phyloP scores from a whole-genome alignment of 2,329 filamentous ascomycete species.

The Aspergillus amoenus region DNA sequence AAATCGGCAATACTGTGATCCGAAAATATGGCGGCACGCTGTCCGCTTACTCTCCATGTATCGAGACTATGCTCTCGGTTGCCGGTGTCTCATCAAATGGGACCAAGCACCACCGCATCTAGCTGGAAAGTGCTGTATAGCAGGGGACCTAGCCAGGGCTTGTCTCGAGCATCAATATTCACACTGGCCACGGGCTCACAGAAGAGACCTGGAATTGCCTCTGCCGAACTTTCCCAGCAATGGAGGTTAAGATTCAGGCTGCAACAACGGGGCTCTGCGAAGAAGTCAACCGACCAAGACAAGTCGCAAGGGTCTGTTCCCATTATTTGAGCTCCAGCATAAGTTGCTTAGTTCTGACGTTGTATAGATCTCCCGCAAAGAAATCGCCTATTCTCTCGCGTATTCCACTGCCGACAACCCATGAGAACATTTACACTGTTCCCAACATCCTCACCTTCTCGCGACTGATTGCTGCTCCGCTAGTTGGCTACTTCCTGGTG shows the following conservation, averaged over 20 bases:
- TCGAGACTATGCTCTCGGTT: conserved; percentile 11
- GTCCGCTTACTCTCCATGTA: conserved; percentile 13
- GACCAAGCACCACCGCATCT: not conserved
- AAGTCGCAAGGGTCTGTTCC: conserved; percentile 21
- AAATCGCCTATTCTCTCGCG: conserved; percentile 34
- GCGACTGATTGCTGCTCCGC: conserved; percentile 76
- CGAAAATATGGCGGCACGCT: conserved; percentile 17
- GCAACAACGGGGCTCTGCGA: conserved; percentile 25
- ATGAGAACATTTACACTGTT: conserved; percentile 96
- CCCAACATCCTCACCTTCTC: conserved; percentile 91
- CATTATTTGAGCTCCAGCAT: not conserved
- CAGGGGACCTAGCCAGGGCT: not conserved
- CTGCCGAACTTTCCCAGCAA: not conserved
- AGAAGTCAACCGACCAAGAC: conserved; percentile 20
- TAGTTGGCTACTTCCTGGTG: conserved; percentile 84
- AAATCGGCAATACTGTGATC: not conserved
- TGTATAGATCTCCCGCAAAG: conserved; percentile 22
- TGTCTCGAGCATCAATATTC: conserved; percentile 6
- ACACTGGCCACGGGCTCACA: conserved; percentile 4
- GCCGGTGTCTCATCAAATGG: not conserved
- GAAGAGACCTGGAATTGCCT: not conserved
- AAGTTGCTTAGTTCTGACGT: not conserved
- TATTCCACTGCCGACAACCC: conserved; percentile 39
- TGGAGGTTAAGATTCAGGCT: conserved; percentile 7
- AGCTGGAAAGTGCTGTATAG: conserved; percentile 6